Conservation (phyloP, 345 rosid genomes). For the Salix koriyanagi region DNA sequence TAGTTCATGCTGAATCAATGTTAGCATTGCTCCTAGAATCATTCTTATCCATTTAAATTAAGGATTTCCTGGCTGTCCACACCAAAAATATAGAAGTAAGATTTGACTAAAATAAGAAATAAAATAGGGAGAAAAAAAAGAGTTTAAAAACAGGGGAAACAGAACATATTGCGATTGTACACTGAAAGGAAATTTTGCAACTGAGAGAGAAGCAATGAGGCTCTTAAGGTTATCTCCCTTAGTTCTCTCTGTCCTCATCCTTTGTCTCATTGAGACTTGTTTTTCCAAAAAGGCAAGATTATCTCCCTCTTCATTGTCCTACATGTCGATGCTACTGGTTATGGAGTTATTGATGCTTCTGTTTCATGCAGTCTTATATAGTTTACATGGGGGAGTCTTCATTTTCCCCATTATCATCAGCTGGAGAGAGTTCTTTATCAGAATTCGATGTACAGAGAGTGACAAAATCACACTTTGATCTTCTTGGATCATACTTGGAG, state of each 20-base stretch:
- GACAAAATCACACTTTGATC: slow-evolving; percentile 11
- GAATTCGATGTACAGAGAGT: not conserved
- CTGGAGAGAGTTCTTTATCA: too few relatives aligned
- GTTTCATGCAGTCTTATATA: slow-evolving; percentile 16
- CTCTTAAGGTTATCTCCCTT: not conserved
- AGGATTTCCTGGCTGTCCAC: not conserved
- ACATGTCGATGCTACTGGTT: too few relatives aligned
- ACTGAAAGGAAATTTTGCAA: too few relatives aligned
- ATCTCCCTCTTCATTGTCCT: not conserved
- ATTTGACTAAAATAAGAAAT: not conserved
- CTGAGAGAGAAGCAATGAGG: not conserved
- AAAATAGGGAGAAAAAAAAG: not conserved
- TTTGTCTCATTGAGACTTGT: not conserved
- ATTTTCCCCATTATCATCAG: not conserved
- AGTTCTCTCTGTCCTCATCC: not conserved
- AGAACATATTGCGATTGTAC: too few relatives aligned
- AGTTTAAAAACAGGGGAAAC: not conserved
- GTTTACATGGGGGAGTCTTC: slow-evolving; percentile 17
- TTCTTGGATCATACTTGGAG: slow-evolving; percentile 7
- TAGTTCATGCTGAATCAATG: too few relatives aligned
- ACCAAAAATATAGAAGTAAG: not conserved
- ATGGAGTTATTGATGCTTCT: not conserved
- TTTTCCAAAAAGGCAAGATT: not conserved
- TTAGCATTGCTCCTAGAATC: not conserved
- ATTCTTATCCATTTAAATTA: not conserved